Evolutionary conservation across 2,329 filamentous ascomycete species (phyloP).

Genomic region (Nemania bipapillata): DNA sequence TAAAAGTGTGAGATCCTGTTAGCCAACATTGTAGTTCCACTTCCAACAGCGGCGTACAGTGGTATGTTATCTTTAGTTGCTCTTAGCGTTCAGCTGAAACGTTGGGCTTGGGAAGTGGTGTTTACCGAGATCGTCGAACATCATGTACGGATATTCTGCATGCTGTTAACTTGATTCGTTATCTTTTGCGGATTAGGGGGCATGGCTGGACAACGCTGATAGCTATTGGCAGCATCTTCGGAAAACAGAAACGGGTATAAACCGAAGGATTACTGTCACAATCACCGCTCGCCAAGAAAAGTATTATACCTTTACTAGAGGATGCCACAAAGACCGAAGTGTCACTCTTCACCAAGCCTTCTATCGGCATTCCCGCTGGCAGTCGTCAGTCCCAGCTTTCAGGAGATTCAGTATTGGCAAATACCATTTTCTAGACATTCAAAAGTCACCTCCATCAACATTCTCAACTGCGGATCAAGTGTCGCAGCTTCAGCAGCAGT

Average conservation of each 20-base stretch:
- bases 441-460: conserved; percentile 6
- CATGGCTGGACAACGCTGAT: not conserved
- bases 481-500: not conserved
- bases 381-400: not conserved
- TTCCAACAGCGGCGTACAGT: conserved; percentile 43
- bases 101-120: conserved; percentile 31
- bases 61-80: conserved; percentile 23
- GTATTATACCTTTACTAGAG: not conserved
- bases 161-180: not conserved
- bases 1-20: conserved; percentile 53
- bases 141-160: conserved; percentile 11
- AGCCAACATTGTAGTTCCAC: conserved; percentile 44
- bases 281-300: not conserved
- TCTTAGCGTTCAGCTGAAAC: conserved; percentile 15
- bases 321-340: conserved; percentile 9
- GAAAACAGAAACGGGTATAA: not conserved
- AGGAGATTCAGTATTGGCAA: not conserved
- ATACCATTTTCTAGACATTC: conserved; percentile 12
- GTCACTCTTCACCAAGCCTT: conserved; percentile 3
- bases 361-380: conserved; percentile 3
- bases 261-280: not conserved
- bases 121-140: conserved; percentile 14
- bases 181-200: not conserved
- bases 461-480: conserved; percentile 10
- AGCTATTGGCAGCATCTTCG: not conserved